These are phyloP conservation scores for Murraya koenigii DNA, from an alignment of 345 rosid species.

Conservation along the genomic window DNA sequence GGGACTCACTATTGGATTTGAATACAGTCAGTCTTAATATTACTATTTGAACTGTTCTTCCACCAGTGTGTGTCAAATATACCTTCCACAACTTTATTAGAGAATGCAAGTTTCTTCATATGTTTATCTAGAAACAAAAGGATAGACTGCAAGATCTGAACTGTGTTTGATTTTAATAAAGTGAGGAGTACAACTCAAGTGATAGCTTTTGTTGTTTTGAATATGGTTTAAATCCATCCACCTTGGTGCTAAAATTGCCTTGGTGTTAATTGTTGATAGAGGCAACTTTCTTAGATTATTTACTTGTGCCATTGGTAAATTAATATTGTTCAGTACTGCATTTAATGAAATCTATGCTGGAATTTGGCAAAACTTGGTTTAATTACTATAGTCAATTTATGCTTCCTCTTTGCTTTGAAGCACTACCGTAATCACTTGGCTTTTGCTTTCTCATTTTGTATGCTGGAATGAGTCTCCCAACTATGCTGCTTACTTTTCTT, in stretches of 20 bases:
- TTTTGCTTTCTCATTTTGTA: not conserved
- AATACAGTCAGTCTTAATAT: too few relatives aligned
- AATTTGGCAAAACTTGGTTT: too few relatives aligned
- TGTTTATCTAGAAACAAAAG: not conserved
- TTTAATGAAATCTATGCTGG: not conserved
- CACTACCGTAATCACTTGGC: not conserved
- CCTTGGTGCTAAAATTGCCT: not conserved
- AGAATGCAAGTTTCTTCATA: not conserved
- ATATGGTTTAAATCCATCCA: not conserved
- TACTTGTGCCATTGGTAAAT: not conserved
- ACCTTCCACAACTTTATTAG: not conserved
- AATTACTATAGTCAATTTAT: too few relatives aligned
- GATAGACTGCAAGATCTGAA: not conserved
- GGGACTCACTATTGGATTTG: too few relatives aligned
- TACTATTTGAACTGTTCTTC: not conserved
- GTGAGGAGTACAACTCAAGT: not conserved
- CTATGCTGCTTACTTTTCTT: too few relatives aligned
- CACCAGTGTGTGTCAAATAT: not conserved
- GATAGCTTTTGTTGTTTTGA: not conserved
- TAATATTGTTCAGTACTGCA: not conserved
- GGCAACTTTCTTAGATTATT: not conserved
- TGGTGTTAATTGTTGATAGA: not conserved
- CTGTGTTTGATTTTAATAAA: not conserved
- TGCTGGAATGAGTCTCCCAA: conserved; percentile 1
- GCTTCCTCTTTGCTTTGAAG: not conserved